phyloP scores from a whole-genome alignment of 805 yeast genomes.

The Saturnispora hagleri region DNA sequence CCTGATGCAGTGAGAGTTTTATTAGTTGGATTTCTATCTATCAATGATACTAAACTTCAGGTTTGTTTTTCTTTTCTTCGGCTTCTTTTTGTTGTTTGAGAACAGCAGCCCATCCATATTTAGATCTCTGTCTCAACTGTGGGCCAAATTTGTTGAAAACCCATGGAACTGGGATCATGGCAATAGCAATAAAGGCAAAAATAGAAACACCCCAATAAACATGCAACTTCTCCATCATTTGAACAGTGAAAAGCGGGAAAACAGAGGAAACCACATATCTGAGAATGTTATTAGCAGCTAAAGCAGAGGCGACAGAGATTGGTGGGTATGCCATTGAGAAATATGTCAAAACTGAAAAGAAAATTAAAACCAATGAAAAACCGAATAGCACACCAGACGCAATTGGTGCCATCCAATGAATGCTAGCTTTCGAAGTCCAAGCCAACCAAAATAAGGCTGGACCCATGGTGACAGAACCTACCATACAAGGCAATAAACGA shows the following conservation, averaged over 20 bases:
- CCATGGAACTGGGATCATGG: constrained; percentile 71
- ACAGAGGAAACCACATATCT: constrained; percentile 70
- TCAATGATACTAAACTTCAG: neutral
- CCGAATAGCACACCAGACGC: constrained; percentile 76
- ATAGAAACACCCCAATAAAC: constrained; percentile 75
- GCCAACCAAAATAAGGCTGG: constrained; percentile 72
- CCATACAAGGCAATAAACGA: constrained; percentile 48
- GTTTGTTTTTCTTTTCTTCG: neutral
- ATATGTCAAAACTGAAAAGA: constrained; percentile 61
- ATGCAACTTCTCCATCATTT: constrained; percentile 65
- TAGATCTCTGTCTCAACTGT: constrained; percentile 43
- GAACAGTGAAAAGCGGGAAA: constrained; percentile 78
- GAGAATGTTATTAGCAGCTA: constrained; percentile 78
- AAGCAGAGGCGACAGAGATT: constrained; percentile 69
- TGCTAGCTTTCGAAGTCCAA: constrained; percentile 53
- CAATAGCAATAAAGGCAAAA: constrained; percentile 56
- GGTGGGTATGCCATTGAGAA: constrained; percentile 70
- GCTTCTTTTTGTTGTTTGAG: constrained; percentile 12
- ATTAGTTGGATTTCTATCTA: neutral
- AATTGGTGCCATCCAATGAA: constrained; percentile 73
- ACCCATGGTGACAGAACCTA: constrained; percentile 62
- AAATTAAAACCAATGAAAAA: constrained; percentile 60
- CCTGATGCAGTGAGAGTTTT: neutral
- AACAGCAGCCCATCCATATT: constrained; percentile 50
- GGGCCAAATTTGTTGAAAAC: constrained; percentile 53